Base-by-base conservation (phyloP, 2,329 filamentous ascomycete genomes). In the Microthyrium microscopicum region DNA sequence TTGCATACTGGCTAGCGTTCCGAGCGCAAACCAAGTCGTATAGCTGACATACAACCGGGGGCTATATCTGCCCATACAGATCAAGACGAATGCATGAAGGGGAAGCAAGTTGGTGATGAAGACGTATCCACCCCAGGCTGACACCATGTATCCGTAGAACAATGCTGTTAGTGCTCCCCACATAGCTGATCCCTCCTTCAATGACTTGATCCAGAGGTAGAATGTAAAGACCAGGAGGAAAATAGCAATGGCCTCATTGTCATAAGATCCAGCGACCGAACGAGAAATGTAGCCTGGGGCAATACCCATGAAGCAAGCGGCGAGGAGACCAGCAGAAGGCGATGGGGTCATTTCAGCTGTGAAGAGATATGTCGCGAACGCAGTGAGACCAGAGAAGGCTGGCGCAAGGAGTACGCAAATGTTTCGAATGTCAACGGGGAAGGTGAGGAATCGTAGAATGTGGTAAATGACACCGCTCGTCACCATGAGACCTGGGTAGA, bases 61-160 rank as follows among this genome's bases (percentile, higher is more conserved):
- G 64, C 85, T 95, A 60, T 91, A 98, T 39, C 89, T 68, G 33
- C 91, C 91, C 87, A 98, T 98, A 60, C 79, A 82, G 50, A 98
- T 77, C 44, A 98, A 68, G 29, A 93, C 83, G 47, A 98, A 85
- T 5, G 82, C 76, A 57, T 98, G 89, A 44, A 98, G 71, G 24
- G 89, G 89, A 39, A 98, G 74, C 58, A 98, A 63, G 55, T 92
- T 94, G 40, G 91, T 98, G 52, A 98, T 98, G 70, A 98, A 98
- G 49, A 93, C 89, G 57, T 98, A 98, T 52, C 89, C 89, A 68
- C 89, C 89, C 89, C 89, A 98, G 13, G 91, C 92, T 31, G 87
- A 89, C 42, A 98, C 89, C 89, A 98, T 98, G 73, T 98, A 98
- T 51, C 89, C 89, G 59, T 98, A 98, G 62, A 91, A 95, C 35